Conservation (phyloP, 257 asterid species). For the Salvia miltiorrhiza region DNA sequence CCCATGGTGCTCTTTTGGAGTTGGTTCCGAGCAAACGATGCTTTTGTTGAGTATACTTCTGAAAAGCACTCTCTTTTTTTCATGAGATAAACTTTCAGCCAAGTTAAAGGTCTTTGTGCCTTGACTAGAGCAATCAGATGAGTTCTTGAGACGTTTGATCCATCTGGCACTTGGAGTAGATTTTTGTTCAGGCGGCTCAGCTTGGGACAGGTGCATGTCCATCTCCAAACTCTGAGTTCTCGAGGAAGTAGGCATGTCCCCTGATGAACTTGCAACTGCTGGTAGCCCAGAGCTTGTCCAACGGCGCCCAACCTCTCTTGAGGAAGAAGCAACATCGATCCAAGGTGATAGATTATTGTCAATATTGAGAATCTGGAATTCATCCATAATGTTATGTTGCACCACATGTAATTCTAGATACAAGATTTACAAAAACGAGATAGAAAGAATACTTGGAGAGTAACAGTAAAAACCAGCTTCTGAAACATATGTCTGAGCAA, state of each 20-base stretch:
- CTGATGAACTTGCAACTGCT: slow-evolving; percentile 31
- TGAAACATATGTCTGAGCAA: not conserved
- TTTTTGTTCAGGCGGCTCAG: slow-evolving; percentile 43
- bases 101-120: slow-evolving; percentile 39
- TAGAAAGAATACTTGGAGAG: not conserved
- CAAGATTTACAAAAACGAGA: not conserved
- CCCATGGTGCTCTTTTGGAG: slow-evolving; percentile 20
- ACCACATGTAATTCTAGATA: not conserved
- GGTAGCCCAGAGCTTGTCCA: slow-evolving; percentile 24
- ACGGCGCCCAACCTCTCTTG: slow-evolving; percentile 21
- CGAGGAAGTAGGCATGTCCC: slow-evolving; percentile 46
- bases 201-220: slow-evolving; percentile 44
- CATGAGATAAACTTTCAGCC: slow-evolving; percentile 31
- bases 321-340: slow-evolving; percentile 10
- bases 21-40: slow-evolving; percentile 24
- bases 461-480: not conserved
- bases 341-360: slow-evolving; percentile 10
- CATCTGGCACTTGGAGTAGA: slow-evolving; percentile 47
- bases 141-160: slow-evolving; percentile 71
- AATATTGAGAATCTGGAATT: slow-evolving; percentile 27
- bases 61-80: slow-evolving; percentile 18
- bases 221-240: slow-evolving; percentile 79
- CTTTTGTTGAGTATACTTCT: slow-evolving; percentile 19
- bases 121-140: slow-evolving; percentile 33
- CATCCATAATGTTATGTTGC: not conserved